A percentile compares a stretch with the other conserved stretches of the same genome.
Evolutionary conservation across 2,329 filamentous ascomycete genomes (phyloP).

Genomic region (Ophiobolus disseminans): DNA sequence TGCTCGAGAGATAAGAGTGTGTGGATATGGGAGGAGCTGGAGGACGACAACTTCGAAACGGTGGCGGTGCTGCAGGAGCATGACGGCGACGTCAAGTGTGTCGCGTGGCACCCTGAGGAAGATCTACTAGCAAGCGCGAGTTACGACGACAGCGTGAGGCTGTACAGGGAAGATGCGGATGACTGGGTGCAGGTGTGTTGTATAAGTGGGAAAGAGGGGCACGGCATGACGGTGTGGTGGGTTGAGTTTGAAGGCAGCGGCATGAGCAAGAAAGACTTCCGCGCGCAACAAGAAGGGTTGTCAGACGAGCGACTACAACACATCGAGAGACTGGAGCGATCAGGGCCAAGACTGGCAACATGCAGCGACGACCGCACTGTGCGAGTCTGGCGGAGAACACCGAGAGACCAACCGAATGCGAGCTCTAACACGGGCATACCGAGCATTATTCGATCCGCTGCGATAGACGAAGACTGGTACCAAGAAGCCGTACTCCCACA

Average conservation of each 20-base stretch:
- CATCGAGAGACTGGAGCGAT: slow-evolving; percentile 48
- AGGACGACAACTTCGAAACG: slow-evolving; percentile 95
- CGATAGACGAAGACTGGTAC: slow-evolving; percentile 81
- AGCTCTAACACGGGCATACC: slow-evolving; percentile 70
- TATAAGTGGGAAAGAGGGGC: slow-evolving; percentile 81
- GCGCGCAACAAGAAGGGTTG: slow-evolving; percentile 28
- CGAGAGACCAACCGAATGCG: slow-evolving; percentile 59
- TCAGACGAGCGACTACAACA: slow-evolving; percentile 44
- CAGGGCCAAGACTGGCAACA: slow-evolving; percentile 72
- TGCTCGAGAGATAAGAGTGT: slow-evolving; percentile 92
- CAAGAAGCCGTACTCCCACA: slow-evolving; percentile 78
- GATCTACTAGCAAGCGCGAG: slow-evolving; percentile 86
- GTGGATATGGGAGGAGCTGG: slow-evolving; percentile 98
- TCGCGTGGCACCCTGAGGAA: slow-evolving; percentile 85
- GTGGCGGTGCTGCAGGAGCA: slow-evolving; percentile 94
- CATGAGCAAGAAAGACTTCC: slow-evolving; percentile 37
- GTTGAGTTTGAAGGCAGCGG: slow-evolving; percentile 69
- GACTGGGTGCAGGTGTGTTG: slow-evolving; percentile 92
- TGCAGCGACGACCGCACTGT: slow-evolving; percentile 84
- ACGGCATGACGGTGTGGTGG: slow-evolving; percentile 88
- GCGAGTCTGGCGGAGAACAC: slow-evolving; percentile 76
- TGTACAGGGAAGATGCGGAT: slow-evolving; percentile 90
- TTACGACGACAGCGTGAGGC: slow-evolving; percentile 88
- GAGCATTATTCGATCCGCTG: slow-evolving; percentile 81
- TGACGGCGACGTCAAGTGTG: slow-evolving; percentile 91